phyloP scores from a whole-genome alignment of 495 filamentous ascomycete species.

The Apiosordaria backusii region DNA sequence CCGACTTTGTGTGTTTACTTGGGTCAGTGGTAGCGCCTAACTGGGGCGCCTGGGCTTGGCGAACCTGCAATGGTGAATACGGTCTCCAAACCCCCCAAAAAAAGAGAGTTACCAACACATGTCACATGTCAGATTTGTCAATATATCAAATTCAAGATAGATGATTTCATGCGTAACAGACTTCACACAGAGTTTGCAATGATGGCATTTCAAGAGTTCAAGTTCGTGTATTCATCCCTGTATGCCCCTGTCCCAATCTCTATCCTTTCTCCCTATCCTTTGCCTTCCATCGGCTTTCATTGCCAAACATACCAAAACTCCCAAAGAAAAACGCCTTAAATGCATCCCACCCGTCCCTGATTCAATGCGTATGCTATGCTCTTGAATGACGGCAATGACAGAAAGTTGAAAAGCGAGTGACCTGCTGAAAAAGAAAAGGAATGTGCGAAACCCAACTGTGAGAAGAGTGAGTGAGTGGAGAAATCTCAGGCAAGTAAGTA shows the following conservation, averaged over 20 bases:
- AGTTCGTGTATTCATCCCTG: not conserved
- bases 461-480: not conserved
- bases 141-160: not conserved
- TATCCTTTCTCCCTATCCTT: not conserved
- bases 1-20: not conserved
- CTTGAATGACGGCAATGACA: not conserved
- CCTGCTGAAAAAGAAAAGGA: not conserved
- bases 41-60: not conserved
- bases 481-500: not conserved
- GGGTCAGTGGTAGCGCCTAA: not conserved
- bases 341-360: not conserved
- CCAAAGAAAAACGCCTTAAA: not conserved
- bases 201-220: not conserved
- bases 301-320: too few relatives aligned
- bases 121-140: not conserved
- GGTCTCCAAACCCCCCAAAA: not conserved
- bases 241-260: not conserved
- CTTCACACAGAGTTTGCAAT: not conserved
- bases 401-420: not conserved
- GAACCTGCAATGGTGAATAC: not conserved
- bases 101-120: too few relatives aligned
- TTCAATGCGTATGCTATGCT: not conserved
- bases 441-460: not conserved
- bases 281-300: not conserved
- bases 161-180: not conserved